Base-by-base conservation (phyloP, 768 basidiomycete genomes). In the Amylocystis lapponica region DNA sequence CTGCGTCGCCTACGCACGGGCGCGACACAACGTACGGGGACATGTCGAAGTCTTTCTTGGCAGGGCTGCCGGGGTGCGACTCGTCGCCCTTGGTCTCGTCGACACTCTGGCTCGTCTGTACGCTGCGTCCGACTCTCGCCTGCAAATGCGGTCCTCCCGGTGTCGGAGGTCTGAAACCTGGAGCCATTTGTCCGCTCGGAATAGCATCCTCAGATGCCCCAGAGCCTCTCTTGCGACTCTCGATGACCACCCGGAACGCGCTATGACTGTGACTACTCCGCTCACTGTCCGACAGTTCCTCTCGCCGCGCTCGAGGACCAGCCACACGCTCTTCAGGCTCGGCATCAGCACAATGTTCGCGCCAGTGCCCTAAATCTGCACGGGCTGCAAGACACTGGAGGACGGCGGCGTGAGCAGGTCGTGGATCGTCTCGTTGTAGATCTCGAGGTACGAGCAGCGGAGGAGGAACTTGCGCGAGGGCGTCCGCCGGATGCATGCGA, bases 361-460 rank as follows among this genome's bases (percentile, higher is more conserved):
- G 57, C 49, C 71, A 12, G 76, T 76, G 40, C 91, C 83, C 48
- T 88, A 79, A 11, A 90, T 77, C 53, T 86, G 81, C 1, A 89
- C 85, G 2, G 78, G 79, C 40, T 79, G 79, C 0, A 66, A 60
- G 13, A 65, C 59, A n/a, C 68, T 65, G 11, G 69, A 63, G 1
- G 72, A 68, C 5, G 83, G 78, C 0, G 87, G 83, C 1, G 87
- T 82, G 11, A 99, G 79, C 1, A 99, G 68, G 54, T 95, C 91
- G 51, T 87, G 76, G 37, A 94, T 83, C 1, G 76, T 74, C 59
- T 95, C 91, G 64, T 98, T 99, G 70, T 98, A 99, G 36, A 99
- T 93, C 58, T 98, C 96, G 39, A 99, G 80, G 60, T 97, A 98
- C 6, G 89, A 90, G 59, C 93, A 95, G 14, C 94, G 81, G 7